A percentile compares a stretch with the other conserved stretches of the same genome.
These are phyloP conservation scores for Polychytrium aggregatum DNA, from an alignment of 192 early-diverging fungal species.

Conservation along the genomic window DNA sequence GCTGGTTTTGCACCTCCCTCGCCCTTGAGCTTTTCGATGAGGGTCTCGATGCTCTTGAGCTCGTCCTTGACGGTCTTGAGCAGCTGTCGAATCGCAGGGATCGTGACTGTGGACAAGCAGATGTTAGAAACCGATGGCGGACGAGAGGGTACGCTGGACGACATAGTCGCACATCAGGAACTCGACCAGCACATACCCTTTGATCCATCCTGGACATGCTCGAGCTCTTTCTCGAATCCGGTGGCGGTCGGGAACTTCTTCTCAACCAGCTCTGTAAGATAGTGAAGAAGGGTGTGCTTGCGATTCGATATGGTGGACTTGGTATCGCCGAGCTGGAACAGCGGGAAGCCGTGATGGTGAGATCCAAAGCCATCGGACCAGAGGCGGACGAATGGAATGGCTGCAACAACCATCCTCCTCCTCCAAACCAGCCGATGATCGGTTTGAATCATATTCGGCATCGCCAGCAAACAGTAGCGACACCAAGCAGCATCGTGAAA, in stretches of 20 bases:
- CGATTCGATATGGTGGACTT: constrained; percentile 24
- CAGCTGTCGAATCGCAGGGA: constrained; percentile 22
- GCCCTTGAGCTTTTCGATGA: constrained; percentile 20
- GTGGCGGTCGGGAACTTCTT: constrained; percentile 30
- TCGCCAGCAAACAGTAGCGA: no score
- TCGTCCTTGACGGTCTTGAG: constrained; percentile 25
- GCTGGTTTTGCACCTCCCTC: constrained; percentile 11
- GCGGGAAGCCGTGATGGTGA: no score
- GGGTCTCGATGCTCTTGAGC: constrained; percentile 19
- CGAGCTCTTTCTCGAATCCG: constrained; percentile 24
- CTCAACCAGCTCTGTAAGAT: constrained; percentile 31
- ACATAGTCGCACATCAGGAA: no score
- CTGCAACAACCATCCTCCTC: no score
- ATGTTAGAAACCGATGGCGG: not conserved
- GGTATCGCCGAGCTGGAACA: constrained; percentile 31
- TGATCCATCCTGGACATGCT: constrained; percentile 28
- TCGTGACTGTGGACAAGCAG: constrained; percentile 15
- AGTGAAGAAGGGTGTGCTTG: constrained; percentile 36
- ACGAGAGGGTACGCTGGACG: not conserved
- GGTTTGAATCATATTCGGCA: no score
- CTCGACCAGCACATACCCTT: constrained; percentile 19
- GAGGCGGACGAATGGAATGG: no score
- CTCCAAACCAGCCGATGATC: no score
- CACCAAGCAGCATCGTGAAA: no score
- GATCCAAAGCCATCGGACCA: no score